phyloP scores from a whole-genome alignment of 169 alveolate species.

The Miamiensis avidus region DNA sequence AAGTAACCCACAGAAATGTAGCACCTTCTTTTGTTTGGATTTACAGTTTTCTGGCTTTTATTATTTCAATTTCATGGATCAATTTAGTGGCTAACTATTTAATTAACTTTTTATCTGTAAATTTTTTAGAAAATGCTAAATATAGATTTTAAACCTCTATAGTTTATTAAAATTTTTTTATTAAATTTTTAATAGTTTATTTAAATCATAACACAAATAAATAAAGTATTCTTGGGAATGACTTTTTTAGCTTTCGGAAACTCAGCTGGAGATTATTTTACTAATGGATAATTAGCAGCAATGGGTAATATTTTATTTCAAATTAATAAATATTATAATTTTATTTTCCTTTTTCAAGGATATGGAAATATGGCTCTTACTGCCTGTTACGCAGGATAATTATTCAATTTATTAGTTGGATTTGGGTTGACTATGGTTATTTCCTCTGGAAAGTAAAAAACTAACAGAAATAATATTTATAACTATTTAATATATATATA shows the following conservation, averaged over 20 bases:
- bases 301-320: constrained; percentile 4
- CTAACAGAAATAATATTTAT: neutral
- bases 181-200: constrained; percentile 9
- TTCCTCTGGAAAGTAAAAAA: constrained; percentile 16
- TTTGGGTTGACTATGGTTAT: constrained; percentile 51
- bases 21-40: constrained; percentile 1
- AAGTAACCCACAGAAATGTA: neutral
- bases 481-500: too few relatives aligned
- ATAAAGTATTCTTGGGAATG: constrained; percentile 58
- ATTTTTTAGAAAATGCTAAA: neutral
- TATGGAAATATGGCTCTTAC: constrained; percentile 54
- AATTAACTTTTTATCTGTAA: constrained; percentile 24
- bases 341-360: neutral
- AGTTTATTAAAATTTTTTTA: neutral
- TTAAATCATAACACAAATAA: constrained; percentile 25
- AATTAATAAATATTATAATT: too few relatives aligned
- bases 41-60: constrained; percentile 16
- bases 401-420: constrained; percentile 49
- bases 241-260: constrained; percentile 74
- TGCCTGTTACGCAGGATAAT: constrained; percentile 58
- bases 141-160: too few relatives aligned
- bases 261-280: constrained; percentile 60
- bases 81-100: constrained; percentile 8
- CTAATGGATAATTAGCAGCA: constrained; percentile 46
- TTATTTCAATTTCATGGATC: constrained; percentile 38